Percentiles rank a stretch among this genome's conserved stretches.
phyloP scores from a whole-genome alignment of 768 basidiomycete genomes.

The Cystofilobasidium ferigula region DNA sequence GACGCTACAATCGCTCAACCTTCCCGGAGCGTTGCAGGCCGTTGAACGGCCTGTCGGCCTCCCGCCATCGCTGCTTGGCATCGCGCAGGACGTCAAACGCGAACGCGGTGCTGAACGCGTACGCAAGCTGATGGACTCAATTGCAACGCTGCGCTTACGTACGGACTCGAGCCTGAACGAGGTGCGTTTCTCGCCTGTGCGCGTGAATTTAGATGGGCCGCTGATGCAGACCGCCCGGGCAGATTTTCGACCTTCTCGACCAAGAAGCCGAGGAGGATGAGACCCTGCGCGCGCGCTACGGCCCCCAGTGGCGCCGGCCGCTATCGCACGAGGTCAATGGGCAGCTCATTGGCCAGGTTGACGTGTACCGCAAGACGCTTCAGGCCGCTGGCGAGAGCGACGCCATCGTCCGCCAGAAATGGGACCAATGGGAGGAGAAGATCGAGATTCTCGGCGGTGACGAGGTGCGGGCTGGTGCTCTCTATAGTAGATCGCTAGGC shows the following conservation, averaged over 20 bases:
- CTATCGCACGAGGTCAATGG: constrained; percentile 71
- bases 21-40: constrained; percentile 78
- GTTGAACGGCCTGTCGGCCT: constrained; percentile 75
- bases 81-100: constrained; percentile 69
- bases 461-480: constrained; percentile 41
- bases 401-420: constrained; percentile 63
- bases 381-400: constrained; percentile 65
- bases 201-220: background rate
- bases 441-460: constrained; percentile 62
- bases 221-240: background rate
- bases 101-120: constrained; percentile 67
- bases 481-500: background rate
- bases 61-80: constrained; percentile 73
- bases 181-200: constrained; percentile 41
- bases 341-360: constrained; percentile 58
- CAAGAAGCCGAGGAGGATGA: constrained; percentile 57
- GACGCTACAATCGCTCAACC: constrained; percentile 56
- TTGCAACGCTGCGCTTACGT: constrained; percentile 54
- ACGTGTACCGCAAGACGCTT: constrained; percentile 61
- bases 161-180: constrained; percentile 60
- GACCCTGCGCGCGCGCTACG: constrained; percentile 36
- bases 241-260: constrained; percentile 87
- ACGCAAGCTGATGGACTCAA: constrained; percentile 59
- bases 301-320: constrained; percentile 40
- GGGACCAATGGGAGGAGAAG: constrained; percentile 72